These are phyloP conservation scores for Lactifluus hygrophoroides DNA, from an alignment of 768 basidiomycete species.

Conservation along the genomic window DNA sequence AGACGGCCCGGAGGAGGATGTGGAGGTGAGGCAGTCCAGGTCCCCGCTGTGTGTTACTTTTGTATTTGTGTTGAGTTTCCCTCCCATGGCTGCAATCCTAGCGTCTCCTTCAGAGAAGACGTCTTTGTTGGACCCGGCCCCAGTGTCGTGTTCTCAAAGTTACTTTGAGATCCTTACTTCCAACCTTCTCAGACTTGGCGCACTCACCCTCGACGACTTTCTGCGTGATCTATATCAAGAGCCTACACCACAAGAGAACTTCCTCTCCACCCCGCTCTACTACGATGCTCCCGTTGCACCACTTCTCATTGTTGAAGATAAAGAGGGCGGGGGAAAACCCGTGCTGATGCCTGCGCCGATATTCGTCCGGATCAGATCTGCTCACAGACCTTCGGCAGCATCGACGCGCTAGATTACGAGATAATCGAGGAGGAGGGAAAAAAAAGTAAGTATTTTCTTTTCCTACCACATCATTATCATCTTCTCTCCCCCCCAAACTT, in stretches of 20 bases:
- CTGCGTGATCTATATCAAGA: constrained; percentile 13
- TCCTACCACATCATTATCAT: background rate
- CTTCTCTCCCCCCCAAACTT: background rate
- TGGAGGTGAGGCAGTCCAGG: no score
- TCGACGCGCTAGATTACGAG: constrained; percentile 21
- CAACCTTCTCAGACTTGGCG: constrained; percentile 17
- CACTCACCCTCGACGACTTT: constrained; percentile 17
- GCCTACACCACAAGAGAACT: background rate
- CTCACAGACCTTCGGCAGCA: constrained; percentile 23
- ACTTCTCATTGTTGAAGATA: background rate
- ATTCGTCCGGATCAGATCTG: constrained; percentile 22
- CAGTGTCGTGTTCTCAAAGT: no score
- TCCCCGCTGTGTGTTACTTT: no score
- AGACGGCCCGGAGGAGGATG: no score
- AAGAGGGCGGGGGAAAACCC: background rate
- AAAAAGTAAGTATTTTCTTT: constrained; percentile 3
- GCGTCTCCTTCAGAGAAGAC: no score
- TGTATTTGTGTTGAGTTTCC: no score
- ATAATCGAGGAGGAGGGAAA: constrained; percentile 19
- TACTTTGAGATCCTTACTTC: constrained; percentile 10
- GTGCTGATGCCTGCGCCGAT: constrained; percentile 4
- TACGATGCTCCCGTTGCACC: constrained; percentile 3
- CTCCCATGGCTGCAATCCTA: no score
- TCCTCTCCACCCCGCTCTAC: constrained; percentile 10
- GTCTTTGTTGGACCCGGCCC: no score